Conservation (phyloP, 2,329 filamentous ascomycete species). For the Cadophora sp. region DNA sequence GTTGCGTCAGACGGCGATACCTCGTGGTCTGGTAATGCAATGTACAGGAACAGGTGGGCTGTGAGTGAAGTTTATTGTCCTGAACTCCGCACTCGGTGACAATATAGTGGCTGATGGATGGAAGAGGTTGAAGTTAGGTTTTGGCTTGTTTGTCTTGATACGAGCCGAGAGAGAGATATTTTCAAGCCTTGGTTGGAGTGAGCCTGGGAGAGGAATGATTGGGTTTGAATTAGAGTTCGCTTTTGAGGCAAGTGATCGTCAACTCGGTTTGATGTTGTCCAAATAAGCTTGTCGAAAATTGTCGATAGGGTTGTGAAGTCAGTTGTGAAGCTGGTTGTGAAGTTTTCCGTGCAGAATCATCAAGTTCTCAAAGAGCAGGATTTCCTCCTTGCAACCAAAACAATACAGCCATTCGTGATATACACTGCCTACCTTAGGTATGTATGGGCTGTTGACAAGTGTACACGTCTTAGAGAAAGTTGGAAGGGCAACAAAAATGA, state of each 20-base stretch:
- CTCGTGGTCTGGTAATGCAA: conserved; percentile 6
- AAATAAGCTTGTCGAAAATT: neutral
- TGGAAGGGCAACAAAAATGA: conserved; percentile 10
- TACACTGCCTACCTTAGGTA: too few species aligned
- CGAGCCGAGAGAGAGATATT: neutral
- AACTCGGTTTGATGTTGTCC: neutral
- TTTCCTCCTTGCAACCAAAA: too few species aligned
- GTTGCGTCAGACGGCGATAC: conserved; percentile 14
- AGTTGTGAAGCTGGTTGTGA: neutral
- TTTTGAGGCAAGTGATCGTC: neutral
- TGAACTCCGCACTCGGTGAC: neutral
- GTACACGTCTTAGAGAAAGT: neutral
- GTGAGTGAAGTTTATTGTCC: neutral
- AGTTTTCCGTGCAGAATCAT: neutral
- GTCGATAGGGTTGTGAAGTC: neutral
- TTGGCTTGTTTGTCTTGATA: neutral
- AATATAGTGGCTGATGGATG: neutral
- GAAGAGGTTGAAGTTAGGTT: neutral
- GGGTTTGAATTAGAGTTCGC: conserved; percentile 1
- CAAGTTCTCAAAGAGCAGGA: neutral
- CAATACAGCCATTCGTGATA: too few species aligned
- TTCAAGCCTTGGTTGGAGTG: neutral
- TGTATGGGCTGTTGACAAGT: neutral
- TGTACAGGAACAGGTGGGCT: neutral
- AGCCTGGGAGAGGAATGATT: neutral